These are phyloP conservation scores for Fusarium vanettenii DNA, from an alignment of 2,329 filamentous ascomycete species.

Conservation along the genomic window DNA sequence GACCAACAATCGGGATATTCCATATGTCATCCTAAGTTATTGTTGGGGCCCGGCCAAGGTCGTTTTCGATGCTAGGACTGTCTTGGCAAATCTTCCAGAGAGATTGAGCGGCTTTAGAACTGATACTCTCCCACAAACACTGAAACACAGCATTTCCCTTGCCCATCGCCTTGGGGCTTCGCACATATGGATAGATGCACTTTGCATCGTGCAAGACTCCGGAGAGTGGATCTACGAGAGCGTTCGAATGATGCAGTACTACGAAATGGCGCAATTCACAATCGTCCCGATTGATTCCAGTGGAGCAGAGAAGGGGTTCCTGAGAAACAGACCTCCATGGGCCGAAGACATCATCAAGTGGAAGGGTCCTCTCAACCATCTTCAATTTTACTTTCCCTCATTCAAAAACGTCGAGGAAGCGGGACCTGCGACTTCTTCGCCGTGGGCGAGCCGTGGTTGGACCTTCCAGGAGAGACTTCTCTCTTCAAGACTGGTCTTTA, in stretches of 20 bases:
- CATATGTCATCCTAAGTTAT: not conserved
- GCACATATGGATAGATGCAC: not conserved
- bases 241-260: constrained; percentile 16
- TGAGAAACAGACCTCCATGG: not conserved
- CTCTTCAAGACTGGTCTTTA: not conserved
- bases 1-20: not conserved
- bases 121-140: not conserved
- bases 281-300: not conserved
- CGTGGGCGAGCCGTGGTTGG: not conserved
- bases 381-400: not conserved
- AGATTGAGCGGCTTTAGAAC: not conserved
- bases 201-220: not conserved
- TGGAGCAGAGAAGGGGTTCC: not conserved
- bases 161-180: not conserved
- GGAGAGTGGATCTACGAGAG: constrained; percentile 12
- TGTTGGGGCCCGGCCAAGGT: not conserved
- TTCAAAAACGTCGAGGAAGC: not conserved
- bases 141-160: not conserved
- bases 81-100: not conserved
- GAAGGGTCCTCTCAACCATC: not conserved
- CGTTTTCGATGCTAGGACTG: not conserved
- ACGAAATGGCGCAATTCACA: constrained; percentile 8
- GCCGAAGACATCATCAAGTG: not conserved
- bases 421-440: not conserved
- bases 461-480: not conserved